Evolutionary conservation across 768 basidiomycete genomes (phyloP).

Genomic region (Serendipita sp.): DNA sequence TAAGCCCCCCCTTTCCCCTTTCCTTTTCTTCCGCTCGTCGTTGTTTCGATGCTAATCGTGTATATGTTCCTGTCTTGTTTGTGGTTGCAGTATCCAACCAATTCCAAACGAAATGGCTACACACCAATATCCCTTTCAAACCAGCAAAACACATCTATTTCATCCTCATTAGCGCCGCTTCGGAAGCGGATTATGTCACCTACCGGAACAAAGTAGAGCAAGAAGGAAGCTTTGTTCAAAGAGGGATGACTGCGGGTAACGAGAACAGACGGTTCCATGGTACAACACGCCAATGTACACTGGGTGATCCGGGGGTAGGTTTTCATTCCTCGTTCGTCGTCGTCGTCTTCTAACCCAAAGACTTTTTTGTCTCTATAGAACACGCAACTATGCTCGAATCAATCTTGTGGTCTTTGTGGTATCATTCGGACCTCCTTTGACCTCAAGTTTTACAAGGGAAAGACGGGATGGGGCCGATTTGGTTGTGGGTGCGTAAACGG

Average conservation of each 20-base stretch:
- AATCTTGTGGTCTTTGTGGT: constrained; percentile 44
- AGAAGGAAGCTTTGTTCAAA: not conserved
- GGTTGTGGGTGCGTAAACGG: constrained; percentile 12
- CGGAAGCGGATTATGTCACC: not conserved
- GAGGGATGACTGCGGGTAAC: not conserved
- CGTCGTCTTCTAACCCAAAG: not conserved
- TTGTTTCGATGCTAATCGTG: no score
- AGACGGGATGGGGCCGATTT: constrained; percentile 58
- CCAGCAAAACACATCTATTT: not conserved
- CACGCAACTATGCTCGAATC: constrained; percentile 34
- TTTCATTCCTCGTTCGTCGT: not conserved
- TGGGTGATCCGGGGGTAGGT: not conserved
- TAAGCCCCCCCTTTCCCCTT: not conserved
- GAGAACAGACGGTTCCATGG: constrained; percentile 1
- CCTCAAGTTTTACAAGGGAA: constrained; percentile 28
- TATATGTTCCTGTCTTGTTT: not conserved
- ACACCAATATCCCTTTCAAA: not conserved
- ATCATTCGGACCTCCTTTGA: constrained; percentile 53
- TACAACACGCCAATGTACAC: not conserved
- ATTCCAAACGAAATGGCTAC: not conserved
- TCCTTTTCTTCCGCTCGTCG: not conserved
- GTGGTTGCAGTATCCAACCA: not conserved
- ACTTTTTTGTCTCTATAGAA: constrained; percentile 12
- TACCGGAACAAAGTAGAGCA: not conserved
- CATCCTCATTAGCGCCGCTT: not conserved